Evolutionary conservation across 306 rosid species (phyloP), one percentile per base, ranked within the genome.

Genomic region (Calophaca sinica): DNA sequence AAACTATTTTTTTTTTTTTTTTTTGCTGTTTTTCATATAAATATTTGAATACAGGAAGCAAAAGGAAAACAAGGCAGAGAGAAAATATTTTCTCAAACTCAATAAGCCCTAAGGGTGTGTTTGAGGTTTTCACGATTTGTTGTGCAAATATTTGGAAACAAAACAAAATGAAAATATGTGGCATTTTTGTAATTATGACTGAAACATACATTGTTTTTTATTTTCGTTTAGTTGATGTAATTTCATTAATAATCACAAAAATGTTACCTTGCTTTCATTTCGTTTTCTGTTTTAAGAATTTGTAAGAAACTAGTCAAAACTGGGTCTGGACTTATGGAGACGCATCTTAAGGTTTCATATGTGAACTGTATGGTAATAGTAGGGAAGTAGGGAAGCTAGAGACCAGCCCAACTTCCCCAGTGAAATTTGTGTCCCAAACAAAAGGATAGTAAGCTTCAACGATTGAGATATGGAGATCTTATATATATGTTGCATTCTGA

Each of bases 381-480:
- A 60, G 62, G 70, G 35, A 74, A 64, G 57, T 50, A 7, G 62
- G 60, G 69, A 80, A 60, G 54, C 74, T 55, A 45, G 79, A 65
- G 57, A 74, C 72, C 73, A 59, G 44, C 31, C 68, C 32, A 41
- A 57, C 71, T 83, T 64, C 26, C 70, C 52, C 31, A 42, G 45
- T 62, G 64, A 41, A 70, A 45, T 69, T 70, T 74, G 60, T 63
- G 35, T 38, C 41, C 67, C 84, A 55, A 54, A 48, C 60, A 51
- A 52, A 26, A 49, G 62, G 48, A 68, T 63, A 9, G 48, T 68
- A 58, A 65, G 28, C 58, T 70, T 10, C 44, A 28, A 39, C 15
- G 35, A 75, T 39, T 79, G 72, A 71, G 42, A 55, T 55, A 29
- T 29, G 31, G 66, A 60, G 20, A 71, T 38, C 55, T 32, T 60